Conservation (phyloP, 176 grass and related monocot species). For the Oryza brachyantha region DNA sequence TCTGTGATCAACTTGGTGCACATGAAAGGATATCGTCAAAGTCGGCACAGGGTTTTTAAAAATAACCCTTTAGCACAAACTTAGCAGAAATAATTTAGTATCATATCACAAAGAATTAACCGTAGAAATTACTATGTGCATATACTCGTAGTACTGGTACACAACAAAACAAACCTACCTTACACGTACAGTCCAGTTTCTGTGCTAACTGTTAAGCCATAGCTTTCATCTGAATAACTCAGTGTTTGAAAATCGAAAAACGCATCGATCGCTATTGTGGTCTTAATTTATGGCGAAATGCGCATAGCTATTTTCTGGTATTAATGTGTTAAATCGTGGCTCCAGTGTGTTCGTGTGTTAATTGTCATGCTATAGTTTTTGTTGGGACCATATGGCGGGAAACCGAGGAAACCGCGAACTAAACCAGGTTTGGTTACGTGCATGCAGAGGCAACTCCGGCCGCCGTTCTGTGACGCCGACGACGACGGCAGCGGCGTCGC, state of each 20-base stretch:
- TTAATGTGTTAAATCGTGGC: neutral
- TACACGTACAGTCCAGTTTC: neutral
- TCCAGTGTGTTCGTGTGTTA: neutral
- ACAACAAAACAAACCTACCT: no score
- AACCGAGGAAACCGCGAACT: neutral
- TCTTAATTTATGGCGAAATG: neutral
- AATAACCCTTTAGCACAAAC: neutral
- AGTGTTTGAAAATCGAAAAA: neutral
- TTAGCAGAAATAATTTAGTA: neutral
- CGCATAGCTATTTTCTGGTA: neutral
- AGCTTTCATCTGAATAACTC: conserved; percentile 3
- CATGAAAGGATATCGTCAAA: neutral
- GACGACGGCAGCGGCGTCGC: neutral
- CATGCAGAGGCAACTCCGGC: conserved; percentile 53
- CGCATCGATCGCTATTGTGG: neutral
- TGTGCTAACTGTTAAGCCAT: neutral
- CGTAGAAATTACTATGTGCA: neutral
- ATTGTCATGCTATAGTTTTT: neutral
- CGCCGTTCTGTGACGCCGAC: conserved; percentile 37
- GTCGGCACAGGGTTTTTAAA: neutral
- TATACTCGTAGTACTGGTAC: neutral
- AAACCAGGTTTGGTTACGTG: neutral
- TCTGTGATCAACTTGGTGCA: neutral
- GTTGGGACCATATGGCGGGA: neutral
- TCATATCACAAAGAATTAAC: neutral